Conservation (phyloP, 805 yeast species). For the Ogataea nakhonphanomensis region DNA sequence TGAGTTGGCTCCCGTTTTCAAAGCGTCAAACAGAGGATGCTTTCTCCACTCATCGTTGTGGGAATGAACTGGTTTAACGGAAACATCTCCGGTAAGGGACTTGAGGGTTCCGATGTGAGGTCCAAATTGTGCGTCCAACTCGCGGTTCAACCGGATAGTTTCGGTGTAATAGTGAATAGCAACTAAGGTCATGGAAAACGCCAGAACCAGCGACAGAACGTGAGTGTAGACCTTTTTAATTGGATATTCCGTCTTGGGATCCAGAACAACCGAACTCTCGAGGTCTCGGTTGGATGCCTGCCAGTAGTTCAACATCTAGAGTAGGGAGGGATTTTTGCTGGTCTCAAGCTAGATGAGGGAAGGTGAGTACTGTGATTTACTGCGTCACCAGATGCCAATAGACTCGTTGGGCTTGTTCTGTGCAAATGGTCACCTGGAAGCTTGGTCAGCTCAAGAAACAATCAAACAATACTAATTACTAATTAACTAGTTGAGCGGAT, state of each 20-base stretch:
- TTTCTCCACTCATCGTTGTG: slow-evolving; percentile 70
- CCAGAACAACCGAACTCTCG: background rate
- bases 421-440: too few species aligned
- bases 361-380: too few species aligned
- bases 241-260: background rate
- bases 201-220: slow-evolving; percentile 8
- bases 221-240: slow-evolving; percentile 4
- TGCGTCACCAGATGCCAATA: too few species aligned
- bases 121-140: slow-evolving; percentile 8
- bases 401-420: too few species aligned
- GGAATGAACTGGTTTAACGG: slow-evolving; percentile 47
- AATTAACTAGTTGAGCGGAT: too few species aligned
- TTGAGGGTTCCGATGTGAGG: slow-evolving; percentile 8
- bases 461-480: too few species aligned
- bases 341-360: too few species aligned
- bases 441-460: too few species aligned
- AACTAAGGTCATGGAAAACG: slow-evolving; percentile 8
- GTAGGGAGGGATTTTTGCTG: too few species aligned
- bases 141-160: slow-evolving; percentile 5
- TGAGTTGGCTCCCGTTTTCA: slow-evolving; percentile 47
- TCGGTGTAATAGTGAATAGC: slow-evolving; percentile 12
- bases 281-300: slow-evolving; percentile 1
- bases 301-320: slow-evolving; percentile 5
- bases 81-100: slow-evolving; percentile 26
- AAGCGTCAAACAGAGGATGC: slow-evolving; percentile 56